Base-by-base conservation (phyloP, 345 rosid genomes). In the Brassica incana region DNA sequence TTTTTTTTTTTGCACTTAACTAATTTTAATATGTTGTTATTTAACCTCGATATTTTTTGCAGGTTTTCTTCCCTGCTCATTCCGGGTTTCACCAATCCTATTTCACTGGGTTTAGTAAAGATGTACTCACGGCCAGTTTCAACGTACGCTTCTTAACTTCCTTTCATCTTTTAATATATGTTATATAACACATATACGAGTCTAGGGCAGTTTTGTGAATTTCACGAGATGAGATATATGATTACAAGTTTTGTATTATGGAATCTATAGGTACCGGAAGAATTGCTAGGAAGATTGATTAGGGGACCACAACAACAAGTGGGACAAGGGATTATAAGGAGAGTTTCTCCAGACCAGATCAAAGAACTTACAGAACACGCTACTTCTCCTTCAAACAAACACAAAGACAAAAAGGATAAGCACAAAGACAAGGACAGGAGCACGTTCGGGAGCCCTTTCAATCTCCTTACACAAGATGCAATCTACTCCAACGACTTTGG, bases 401-500 rank as follows among this genome's bases (percentile, higher is more conserved):
- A 75, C 67, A 75, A 70, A 64, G 38, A 61, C 48, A 68, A 52
- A 15, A 32, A 65, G 12, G n/a, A 18, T 1, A 43, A 48, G 2
- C n/a, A 36, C n/a, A 48, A 8, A 58, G 71, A 73, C 35, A 68
- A 67, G 30, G 27, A 62, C 64, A 65, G 0, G 11, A 67, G 23
- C 69, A 71, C 5, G 0, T 20, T 8, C 3, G 29, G 52, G 72
- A 81, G 66, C n/a, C 87, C 87, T 5, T 85, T 82, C 81, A 85
- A 77, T 70, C 45, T 88, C 68, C 45, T 79, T 69, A 6, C 27
- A 14, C 38, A 67, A 23, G 60, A 78, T 12, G 84, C 88, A n/a
- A n/a, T 56, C 40, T 85, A 87, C 78, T 72, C 85, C 74, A 85
- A 88, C 62, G 69, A 84, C 14, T 81, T 78, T 16, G 90, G 90